These are phyloP conservation scores for Calonectria pseudoturangicola DNA, from an alignment of 2,329 filamentous ascomycete genomes.

Conservation along the genomic window DNA sequence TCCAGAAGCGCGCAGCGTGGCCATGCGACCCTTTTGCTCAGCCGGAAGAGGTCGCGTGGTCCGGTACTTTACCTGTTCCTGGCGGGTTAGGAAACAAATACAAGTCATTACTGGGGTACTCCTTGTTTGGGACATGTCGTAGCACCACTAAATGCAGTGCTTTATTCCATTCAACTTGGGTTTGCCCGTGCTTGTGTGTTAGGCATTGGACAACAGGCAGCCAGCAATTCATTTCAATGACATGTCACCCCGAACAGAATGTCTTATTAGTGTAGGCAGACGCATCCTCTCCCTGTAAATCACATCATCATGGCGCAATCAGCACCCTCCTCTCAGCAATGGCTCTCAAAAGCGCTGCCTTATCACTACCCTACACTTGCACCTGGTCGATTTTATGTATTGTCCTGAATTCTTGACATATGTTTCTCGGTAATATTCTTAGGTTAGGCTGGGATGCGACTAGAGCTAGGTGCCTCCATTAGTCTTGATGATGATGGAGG, in stretches of 20 bases:
- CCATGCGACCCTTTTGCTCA: constrained; percentile 39
- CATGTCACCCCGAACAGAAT: neutral
- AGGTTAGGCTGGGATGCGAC: neutral
- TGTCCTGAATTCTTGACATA: too few species aligned
- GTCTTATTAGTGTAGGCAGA: constrained; percentile 4
- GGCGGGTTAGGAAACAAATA: constrained; percentile 13
- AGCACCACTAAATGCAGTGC: neutral
- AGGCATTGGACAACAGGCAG: neutral
- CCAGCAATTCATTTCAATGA: neutral
- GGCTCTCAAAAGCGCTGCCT: neutral
- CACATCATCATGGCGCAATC: constrained; percentile 22
- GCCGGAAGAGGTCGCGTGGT: constrained; percentile 33
- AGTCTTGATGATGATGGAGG: too few species aligned
- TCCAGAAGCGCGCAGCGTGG: constrained; percentile 27
- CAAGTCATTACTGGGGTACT: neutral
- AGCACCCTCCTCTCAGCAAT: neutral
- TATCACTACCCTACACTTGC: neutral
- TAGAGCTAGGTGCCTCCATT: neutral
- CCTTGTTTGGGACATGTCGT: constrained; percentile 1
- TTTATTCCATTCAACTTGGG: neutral
- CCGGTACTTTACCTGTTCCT: constrained; percentile 29
- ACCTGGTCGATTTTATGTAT: neutral
- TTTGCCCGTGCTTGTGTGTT: neutral
- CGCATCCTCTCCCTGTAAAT: neutral
- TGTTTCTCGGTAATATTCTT: neutral